These are phyloP conservation scores for Infundibulicybe gibba DNA, from an alignment of 768 basidiomycete species.

Conservation along the genomic window DNA sequence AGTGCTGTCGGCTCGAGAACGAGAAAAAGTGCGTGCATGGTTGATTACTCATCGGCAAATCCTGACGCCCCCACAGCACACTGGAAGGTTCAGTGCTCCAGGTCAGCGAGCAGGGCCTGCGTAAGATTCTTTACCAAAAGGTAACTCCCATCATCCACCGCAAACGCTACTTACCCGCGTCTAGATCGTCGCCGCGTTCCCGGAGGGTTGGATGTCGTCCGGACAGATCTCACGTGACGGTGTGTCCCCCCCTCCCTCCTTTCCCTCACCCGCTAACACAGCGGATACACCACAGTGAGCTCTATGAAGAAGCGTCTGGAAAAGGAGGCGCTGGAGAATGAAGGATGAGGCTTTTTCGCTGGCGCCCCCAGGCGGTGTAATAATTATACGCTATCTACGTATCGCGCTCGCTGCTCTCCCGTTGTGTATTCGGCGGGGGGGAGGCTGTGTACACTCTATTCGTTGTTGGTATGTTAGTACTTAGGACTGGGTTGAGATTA, in stretches of 20 bases:
- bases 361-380: too few relatives aligned
- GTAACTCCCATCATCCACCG: slow-evolving; percentile 25
- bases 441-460: too few relatives aligned
- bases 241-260: slow-evolving; percentile 18
- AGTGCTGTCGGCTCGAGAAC: slow-evolving; percentile 68
- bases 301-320: slow-evolving; percentile 82
- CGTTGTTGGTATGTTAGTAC: too few relatives aligned
- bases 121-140: slow-evolving; percentile 81
- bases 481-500: too few relatives aligned
- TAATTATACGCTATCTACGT: too few relatives aligned
- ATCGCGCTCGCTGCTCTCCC: too few relatives aligned
- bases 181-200: slow-evolving; percentile 78
- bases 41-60: neutral
- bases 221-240: slow-evolving; percentile 87
- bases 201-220: slow-evolving; percentile 81
- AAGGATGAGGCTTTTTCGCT: slow-evolving; percentile 15
- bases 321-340: slow-evolving; percentile 65
- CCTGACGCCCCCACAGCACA: slow-evolving; percentile 22
- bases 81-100: slow-evolving; percentile 68
- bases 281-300: too few relatives aligned
- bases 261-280: neutral
- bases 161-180: neutral
- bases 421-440: too few relatives aligned
- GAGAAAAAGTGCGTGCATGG: slow-evolving; percentile 52
- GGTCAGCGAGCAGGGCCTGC: slow-evolving; percentile 77